Evolutionary conservation across 2,329 filamentous ascomycete genomes (phyloP), one percentile per base, ranked within the genome.

Genomic region (Cladophialophora exuberans): DNA sequence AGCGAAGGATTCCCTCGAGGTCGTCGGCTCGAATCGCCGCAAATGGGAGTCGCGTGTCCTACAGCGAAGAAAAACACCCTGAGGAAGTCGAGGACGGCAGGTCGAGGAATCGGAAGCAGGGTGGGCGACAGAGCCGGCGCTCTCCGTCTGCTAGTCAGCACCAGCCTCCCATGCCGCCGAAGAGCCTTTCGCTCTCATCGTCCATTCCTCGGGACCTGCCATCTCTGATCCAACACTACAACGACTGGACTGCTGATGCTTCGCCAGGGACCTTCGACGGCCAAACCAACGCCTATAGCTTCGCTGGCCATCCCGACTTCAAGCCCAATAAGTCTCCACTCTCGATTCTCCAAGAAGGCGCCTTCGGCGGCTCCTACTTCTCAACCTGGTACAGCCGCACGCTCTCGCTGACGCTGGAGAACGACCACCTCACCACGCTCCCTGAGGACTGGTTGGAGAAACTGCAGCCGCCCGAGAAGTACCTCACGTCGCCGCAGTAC

Each of bases 281-380:
- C 0, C 9, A 15, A 25, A 60, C 67, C n/a, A 74, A 72, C 5
- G 71, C 66, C 0, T 78, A 80, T 56, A 76, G 76, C 57, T 82
- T 82, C 64, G 54, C 53, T 7, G 70, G 69, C 5, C 72, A 76
- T 53, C 74, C 73, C 0, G 60, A 60, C 22, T 82, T 82, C 64
- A 71, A 65, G 1, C 79, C 79, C 2, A 82, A 82, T 63, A 82
- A 81, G 60, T 78, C 77, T 1, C 79, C 79, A 3, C 73, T 75
- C 49, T 76, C 77, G 51, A 76, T 82, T 59, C 70, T 82, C 10
- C 72, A 75, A 17, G 77, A 82, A 67, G 79, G 79, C 41, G 73
- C 72, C 52, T 82, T 82, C 59, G 79, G 79, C 9, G 79, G 79
- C 13, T 72, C 72, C 1, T 82, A 80, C 62, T 82, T 76, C 67